Evolutionary conservation across 805 yeast species (phyloP), one percentile per base, ranked within the genome.

Genomic region (Candida xyloterini): DNA sequence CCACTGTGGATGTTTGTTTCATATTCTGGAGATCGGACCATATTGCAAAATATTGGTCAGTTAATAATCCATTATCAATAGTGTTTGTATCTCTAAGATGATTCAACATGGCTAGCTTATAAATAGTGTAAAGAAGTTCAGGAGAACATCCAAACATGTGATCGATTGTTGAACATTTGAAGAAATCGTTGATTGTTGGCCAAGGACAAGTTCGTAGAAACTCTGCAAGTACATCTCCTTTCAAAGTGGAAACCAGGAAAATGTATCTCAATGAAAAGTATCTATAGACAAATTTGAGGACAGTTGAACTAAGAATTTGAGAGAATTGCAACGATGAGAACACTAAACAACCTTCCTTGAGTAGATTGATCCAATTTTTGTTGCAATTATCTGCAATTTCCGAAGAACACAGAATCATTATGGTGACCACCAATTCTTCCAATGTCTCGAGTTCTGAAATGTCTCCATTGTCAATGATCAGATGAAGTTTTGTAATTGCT

Each of bases 121-220:
- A 49, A 16, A 61, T 55, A 3, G 50, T 35, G 34, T 48, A 35
- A 3, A 61, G 35, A 10, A 63, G 47, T 30, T 50, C 35, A 2
- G 67, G 65, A 0, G 67, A 60, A 40, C 66, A 61, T 4, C 67
- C 67, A 44, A 58, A 53, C 57, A 62, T 52, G 27, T 60, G 60
- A 33, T 63, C 67, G 10, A 62, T 48, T 5, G 35, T 32, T 18
- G 48, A 48, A 26, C 32, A 42, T n/a, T 51, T 48, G 40, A 59
- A 63, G 21, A 59, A 46, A 3, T 25, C 20, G 7, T 45, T 54
- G 3, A 62, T 46, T 5, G 50, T 33, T 16, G 57, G 60, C 57
- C 62, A 51, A 5, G 57, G 55, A 25, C 53, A 51, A 5, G 37
- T 20, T 1, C 37, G 38, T 11, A 49, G 11, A 25, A 62, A 47